Base-by-base conservation (phyloP, 2,329 filamentous ascomycete species). In the Aureobasidium pullulans region DNA sequence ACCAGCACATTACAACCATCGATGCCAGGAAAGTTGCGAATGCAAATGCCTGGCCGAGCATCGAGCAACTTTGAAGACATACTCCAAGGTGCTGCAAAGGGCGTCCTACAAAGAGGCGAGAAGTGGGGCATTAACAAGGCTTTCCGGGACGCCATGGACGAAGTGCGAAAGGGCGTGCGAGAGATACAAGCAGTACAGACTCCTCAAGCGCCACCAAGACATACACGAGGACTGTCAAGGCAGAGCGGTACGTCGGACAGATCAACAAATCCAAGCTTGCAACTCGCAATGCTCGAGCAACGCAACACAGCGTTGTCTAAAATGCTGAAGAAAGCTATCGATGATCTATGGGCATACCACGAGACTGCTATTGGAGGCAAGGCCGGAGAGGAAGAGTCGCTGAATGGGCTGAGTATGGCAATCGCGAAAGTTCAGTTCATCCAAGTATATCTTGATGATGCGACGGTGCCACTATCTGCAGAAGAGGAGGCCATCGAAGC, bases 51-150 rank as follows among this genome's bases (percentile, higher is more conserved):
- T n/a, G 42, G 46, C 32, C 53, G 48, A 28, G 44, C 58, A 63
- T 76, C 76, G 31, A 82, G 79, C 2, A 78, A 82, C 13, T 78
- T 91, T 47, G 89, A 93, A 70, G 82, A 83, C 1, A 70, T 94
- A 0, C 80, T 94, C 31, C 87, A 91, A 68, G 87, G 86, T 15
- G 89, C 89, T 3, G 88, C 89, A 19, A 89, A 87, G 68, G 85
- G 84, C 56, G 84, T 93, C 15, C 77, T 90, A 36, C 85, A 89
- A 66, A 81, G 84, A 34, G 82, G 89, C 56, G 88, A 92, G 71
- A 87, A 84, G 67, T 84, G 91, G 62, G 88, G 88, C 6, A 87
- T 94, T 59, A 91, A 90, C 68, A 87, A 88, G 70, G 88, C 86
- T 0, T 84, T 94, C 6, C 82, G 89, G n/a, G 88, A 89, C 65